These are phyloP conservation scores for Penicillium manginii DNA, from an alignment of 495 filamentous ascomycete species.

Conservation along the genomic window DNA sequence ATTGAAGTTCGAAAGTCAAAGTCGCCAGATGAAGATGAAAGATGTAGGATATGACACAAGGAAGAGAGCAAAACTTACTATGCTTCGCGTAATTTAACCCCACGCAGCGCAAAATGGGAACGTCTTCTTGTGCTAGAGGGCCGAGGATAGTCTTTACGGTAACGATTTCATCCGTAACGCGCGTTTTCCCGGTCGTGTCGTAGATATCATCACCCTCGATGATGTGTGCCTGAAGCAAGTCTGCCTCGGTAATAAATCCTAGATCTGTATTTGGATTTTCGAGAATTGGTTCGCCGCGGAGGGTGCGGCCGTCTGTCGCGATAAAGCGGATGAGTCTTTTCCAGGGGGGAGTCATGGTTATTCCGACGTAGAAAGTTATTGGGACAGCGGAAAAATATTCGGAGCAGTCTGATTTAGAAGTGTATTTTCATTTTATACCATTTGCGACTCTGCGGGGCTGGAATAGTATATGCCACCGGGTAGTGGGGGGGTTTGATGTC, in stretches of 20 bases:
- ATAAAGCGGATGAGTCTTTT: constrained; percentile 54
- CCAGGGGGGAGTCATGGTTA: constrained; percentile 36
- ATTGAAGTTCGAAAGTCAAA: too few species aligned
- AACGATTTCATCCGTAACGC: constrained; percentile 37
- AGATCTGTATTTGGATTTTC: constrained; percentile 42
- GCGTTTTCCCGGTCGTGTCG: constrained; percentile 37
- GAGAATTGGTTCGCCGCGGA: constrained; percentile 53
- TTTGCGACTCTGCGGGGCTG: background rate
- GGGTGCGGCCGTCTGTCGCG: constrained; percentile 44
- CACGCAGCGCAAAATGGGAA: constrained; percentile 43
- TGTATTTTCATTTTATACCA: background rate
- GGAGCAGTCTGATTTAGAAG: background rate
- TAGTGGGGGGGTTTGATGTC: background rate
- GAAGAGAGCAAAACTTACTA: constrained; percentile 24
- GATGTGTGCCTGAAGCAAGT: constrained; percentile 41
- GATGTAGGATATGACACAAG: too few species aligned
- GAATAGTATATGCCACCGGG: too few species aligned
- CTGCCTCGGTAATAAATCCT: constrained; percentile 39
- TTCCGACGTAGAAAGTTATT: background rate
- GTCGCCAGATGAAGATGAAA: too few species aligned
- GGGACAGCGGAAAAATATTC: background rate
- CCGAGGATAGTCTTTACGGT: constrained; percentile 40
- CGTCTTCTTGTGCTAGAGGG: constrained; percentile 38
- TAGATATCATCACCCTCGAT: constrained; percentile 46
- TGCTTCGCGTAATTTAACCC: constrained; percentile 47